Conservation (phyloP, 2,329 filamentous ascomycete species). For the Diplocarpon rosae region DNA sequence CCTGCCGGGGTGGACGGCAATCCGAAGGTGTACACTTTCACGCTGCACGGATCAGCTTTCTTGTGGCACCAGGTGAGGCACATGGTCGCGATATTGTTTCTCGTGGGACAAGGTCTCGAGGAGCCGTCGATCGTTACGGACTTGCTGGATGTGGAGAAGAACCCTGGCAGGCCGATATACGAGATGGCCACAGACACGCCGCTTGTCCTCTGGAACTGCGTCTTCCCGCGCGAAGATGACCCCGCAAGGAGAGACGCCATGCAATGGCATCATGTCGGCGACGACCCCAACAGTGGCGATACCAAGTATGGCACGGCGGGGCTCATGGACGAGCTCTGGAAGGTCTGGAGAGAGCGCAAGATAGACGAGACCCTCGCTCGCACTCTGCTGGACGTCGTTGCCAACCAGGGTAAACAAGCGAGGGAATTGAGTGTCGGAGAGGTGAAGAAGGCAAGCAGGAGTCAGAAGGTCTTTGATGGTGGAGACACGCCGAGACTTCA, state of each 20-base stretch:
- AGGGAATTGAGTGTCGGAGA: slow-evolving; percentile 26
- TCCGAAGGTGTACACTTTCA: slow-evolving; percentile 74
- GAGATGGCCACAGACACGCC: slow-evolving; percentile 84
- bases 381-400: slow-evolving; percentile 55
- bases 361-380: slow-evolving; percentile 81
- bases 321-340: slow-evolving; percentile 69
- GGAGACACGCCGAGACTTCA: slow-evolving; percentile 38
- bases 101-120: slow-evolving; percentile 83
- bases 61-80: slow-evolving; percentile 97
- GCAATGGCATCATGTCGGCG: slow-evolving; percentile 70
- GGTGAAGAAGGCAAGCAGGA: slow-evolving; percentile 25
- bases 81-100: slow-evolving; percentile 86
- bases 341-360: slow-evolving; percentile 70
- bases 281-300: slow-evolving; percentile 43
- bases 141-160: slow-evolving; percentile 60
- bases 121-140: slow-evolving; percentile 58
- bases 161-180: slow-evolving; percentile 73
- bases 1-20: slow-evolving; percentile 7
- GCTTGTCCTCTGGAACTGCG: slow-evolving; percentile 90
- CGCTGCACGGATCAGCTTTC: slow-evolving; percentile 82
- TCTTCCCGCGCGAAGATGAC: slow-evolving; percentile 54
- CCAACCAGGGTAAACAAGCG: slow-evolving; percentile 29
- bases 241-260: slow-evolving; percentile 45
- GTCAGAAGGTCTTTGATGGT: slow-evolving; percentile 41
- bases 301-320: slow-evolving; percentile 54